Percentiles rank a stretch among this genome's conserved stretches.
Evolutionary conservation across 441 rosid species (phyloP).

Genomic region (Populus hybrid): DNA sequence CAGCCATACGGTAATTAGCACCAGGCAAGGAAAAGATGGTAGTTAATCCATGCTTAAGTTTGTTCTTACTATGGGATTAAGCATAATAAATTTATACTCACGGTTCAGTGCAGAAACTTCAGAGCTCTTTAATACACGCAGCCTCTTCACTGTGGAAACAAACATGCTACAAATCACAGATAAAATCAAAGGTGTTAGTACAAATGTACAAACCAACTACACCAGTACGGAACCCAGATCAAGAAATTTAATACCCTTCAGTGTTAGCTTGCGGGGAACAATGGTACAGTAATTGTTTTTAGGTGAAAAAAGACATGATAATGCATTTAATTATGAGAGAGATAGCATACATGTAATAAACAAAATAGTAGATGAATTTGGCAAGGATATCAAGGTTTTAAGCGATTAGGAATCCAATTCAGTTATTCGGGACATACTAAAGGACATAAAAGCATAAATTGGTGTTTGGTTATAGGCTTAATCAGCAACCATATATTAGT

Average conservation of each 20-base stretch:
- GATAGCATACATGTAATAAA: background rate
- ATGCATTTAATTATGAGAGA: too few relatives aligned
- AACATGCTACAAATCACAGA: conserved; percentile 55
- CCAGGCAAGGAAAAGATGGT: too few relatives aligned
- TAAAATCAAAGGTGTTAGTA: too few relatives aligned
- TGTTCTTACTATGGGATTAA: too few relatives aligned
- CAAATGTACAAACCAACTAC: too few relatives aligned
- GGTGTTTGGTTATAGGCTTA: conserved; percentile 9
- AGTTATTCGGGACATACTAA: conserved; percentile 12
- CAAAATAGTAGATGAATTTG: background rate
- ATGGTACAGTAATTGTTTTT: too few relatives aligned
- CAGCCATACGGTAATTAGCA: background rate
- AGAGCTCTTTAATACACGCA: conserved; percentile 70
- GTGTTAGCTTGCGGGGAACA: too few relatives aligned
- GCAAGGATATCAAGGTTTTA: background rate
- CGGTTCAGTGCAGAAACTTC: conserved; percentile 60
- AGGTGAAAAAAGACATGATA: too few relatives aligned
- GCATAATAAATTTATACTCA: conserved; percentile 26
- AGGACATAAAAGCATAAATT: conserved; percentile 18
- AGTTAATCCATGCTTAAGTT: too few relatives aligned
- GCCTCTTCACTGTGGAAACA: conserved; percentile 71
- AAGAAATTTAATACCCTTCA: background rate
- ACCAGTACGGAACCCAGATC: background rate
- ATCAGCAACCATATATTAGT: conserved; percentile 9
- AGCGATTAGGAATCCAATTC: conserved; percentile 27